phyloP scores from a whole-genome alignment of 345 rosid species.

The Linum usitatissimum region DNA sequence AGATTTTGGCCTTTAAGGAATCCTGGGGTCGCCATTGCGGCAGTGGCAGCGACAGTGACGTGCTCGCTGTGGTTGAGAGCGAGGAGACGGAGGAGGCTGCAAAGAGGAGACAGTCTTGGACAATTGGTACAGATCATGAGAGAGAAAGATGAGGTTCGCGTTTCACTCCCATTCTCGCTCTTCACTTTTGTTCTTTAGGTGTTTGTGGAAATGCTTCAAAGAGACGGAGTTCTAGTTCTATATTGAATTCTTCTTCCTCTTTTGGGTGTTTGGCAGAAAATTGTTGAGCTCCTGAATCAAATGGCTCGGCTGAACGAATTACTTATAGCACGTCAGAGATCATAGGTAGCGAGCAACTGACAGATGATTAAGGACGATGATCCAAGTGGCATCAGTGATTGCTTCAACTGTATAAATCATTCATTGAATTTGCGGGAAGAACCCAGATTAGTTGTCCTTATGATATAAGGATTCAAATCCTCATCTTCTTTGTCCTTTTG shows the following conservation, averaged over 20 bases:
- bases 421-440: no score
- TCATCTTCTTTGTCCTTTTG: no score
- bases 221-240: not conserved
- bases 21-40: conserved; percentile 7
- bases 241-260: not conserved
- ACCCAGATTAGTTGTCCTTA: no score
- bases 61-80: conserved; percentile 14
- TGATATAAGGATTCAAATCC: no score
- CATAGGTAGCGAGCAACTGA: not conserved
- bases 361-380: not conserved
- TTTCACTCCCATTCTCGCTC: not conserved
- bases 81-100: conserved; percentile 5
- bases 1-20: not conserved
- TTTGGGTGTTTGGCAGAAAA: not conserved
- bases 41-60: conserved; percentile 8
- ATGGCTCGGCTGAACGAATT: not conserved
- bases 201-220: not conserved
- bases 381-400: no score
- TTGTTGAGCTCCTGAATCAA: not conserved
- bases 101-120: conserved; percentile 8
- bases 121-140: conserved; percentile 13
- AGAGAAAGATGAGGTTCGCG: conserved; percentile 20
- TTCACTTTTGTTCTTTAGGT: not conserved
- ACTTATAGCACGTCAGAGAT: not conserved
- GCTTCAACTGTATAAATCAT: no score